Percentiles rank a stretch among this genome's conserved stretches.
Conservation (phyloP, 345 rosid genomes). For the Microcos paniculata region DNA sequence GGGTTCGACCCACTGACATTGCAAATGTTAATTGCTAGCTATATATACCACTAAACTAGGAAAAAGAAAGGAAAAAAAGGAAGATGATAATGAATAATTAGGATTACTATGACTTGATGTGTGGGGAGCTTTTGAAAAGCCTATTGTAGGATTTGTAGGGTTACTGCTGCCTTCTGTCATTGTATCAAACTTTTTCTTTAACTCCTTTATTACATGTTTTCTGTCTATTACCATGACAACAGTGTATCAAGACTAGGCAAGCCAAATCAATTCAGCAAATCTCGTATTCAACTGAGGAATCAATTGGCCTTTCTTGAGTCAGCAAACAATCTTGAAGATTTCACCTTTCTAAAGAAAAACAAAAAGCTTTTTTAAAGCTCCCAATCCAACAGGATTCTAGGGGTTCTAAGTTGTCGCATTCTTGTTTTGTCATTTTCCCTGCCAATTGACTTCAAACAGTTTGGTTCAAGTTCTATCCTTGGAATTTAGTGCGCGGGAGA, state of each 20-base stretch:
- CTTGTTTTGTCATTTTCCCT: constrained; percentile 6
- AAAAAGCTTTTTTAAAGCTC: not conserved
- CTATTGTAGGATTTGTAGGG: too few species aligned
- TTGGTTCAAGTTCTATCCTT: not conserved
- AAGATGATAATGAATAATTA: too few species aligned
- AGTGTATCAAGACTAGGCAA: not conserved
- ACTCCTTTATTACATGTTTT: not conserved
- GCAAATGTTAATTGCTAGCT: too few species aligned
- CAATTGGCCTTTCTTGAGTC: not conserved
- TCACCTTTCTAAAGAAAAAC: not conserved
- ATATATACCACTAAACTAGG: too few species aligned
- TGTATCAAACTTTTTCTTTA: not conserved
- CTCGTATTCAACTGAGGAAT: not conserved
- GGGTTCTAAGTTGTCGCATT: constrained; percentile 3
- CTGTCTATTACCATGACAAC: not conserved
- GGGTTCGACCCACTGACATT: too few species aligned
- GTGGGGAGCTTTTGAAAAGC: too few species aligned
- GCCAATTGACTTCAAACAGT: not conserved
- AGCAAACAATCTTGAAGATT: constrained; percentile 4
- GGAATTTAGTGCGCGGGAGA: not conserved
- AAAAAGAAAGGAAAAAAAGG: too few species aligned
- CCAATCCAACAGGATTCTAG: not conserved
- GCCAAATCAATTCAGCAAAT: not conserved
- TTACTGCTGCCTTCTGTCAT: not conserved
- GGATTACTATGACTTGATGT: too few species aligned